A percentile compares a stretch with the other conserved stretches of the same genome.
These are phyloP conservation scores for Aspergillus pseudoglaucus DNA, from an alignment of 2,329 filamentous ascomycete genomes.

Conservation along the genomic window DNA sequence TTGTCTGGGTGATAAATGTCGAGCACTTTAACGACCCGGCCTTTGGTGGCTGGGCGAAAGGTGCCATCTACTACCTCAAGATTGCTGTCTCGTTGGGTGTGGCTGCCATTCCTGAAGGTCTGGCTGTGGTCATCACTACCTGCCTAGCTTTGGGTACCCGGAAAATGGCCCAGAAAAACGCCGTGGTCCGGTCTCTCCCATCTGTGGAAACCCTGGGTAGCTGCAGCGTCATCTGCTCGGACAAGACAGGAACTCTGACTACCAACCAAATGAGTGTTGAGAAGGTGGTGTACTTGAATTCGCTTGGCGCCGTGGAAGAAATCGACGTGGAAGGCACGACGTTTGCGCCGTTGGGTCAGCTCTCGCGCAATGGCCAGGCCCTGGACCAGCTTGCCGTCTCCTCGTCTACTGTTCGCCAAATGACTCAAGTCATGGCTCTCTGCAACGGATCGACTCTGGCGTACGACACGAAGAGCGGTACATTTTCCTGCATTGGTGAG, in stretches of 20 bases:
- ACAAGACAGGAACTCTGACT: slow-evolving; percentile 96
- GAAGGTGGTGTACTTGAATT: slow-evolving; percentile 78
- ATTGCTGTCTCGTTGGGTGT: slow-evolving; percentile 98
- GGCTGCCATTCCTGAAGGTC: slow-evolving; percentile 92
- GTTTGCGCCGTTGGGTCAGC: slow-evolving; percentile 73
- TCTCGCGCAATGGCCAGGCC: slow-evolving; percentile 62
- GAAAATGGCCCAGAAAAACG: slow-evolving; percentile 98
- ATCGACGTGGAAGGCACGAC: slow-evolving; percentile 88
- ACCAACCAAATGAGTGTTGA: slow-evolving; percentile 99
- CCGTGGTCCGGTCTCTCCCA: slow-evolving; percentile 88
- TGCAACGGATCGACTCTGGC: slow-evolving; percentile 86
- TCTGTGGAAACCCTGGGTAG: slow-evolving; percentile 97
- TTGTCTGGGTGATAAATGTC: slow-evolving; percentile 98
- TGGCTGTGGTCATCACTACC: slow-evolving; percentile 98
- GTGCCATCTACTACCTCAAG: slow-evolving; percentile 98
- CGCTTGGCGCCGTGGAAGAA: slow-evolving; percentile 70
- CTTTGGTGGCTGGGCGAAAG: slow-evolving; percentile 90
- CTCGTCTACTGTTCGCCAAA: slow-evolving; percentile 72
- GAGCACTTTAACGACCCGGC: slow-evolving; percentile 92
- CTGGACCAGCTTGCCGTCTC: slow-evolving; percentile 62
- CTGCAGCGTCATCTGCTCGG: slow-evolving; percentile 98
- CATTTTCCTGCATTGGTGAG: slow-evolving; percentile 81
- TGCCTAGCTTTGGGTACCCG: slow-evolving; percentile 92
- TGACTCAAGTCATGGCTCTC: slow-evolving; percentile 63
- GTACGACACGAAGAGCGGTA: slow-evolving; percentile 68